These are phyloP conservation scores for Aspergillus niger DNA, from an alignment of 2,329 filamentous ascomycete genomes.

Conservation along the genomic window DNA sequence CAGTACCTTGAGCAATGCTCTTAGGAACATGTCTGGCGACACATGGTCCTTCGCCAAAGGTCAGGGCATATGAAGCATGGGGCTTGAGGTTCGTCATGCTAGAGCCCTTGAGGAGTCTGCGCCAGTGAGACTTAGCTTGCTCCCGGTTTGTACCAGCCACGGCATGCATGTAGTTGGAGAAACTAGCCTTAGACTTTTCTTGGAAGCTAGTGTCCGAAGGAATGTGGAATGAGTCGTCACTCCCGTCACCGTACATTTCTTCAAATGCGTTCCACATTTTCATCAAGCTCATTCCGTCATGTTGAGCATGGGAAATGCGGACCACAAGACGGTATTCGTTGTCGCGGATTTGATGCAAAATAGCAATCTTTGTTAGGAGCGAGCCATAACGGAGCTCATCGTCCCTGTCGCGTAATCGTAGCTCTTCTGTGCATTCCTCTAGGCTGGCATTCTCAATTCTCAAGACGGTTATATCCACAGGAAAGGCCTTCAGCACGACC, in stretches of 20 bases:
- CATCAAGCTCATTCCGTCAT: not conserved
- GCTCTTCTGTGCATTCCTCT: not conserved
- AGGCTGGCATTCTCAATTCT: not conserved
- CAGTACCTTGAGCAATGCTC: not conserved
- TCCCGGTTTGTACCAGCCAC: not conserved
- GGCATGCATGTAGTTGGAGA: not conserved
- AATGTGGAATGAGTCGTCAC: not conserved
- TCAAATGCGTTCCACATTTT: not conserved
- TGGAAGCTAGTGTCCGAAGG: not conserved
- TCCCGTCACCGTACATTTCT: not conserved
- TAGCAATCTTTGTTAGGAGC: not conserved
- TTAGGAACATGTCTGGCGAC: not conserved
- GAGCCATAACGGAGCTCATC: not conserved
- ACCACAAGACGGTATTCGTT: not conserved
- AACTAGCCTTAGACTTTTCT: not conserved
- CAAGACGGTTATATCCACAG: not conserved
- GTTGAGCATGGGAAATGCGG: not conserved
- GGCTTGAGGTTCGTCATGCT: not conserved
- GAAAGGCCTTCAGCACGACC: not conserved
- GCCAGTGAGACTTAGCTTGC: not conserved
- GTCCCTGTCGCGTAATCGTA: not conserved
- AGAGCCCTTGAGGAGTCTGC: not conserved
- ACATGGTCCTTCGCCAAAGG: not conserved
- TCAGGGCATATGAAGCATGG: not conserved
- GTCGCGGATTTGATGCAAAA: not conserved